Percentiles rank a stretch among this genome's conserved stretches.
Conservation (phyloP, 2,329 filamentous ascomycete genomes). For the Didymella lethalis region DNA sequence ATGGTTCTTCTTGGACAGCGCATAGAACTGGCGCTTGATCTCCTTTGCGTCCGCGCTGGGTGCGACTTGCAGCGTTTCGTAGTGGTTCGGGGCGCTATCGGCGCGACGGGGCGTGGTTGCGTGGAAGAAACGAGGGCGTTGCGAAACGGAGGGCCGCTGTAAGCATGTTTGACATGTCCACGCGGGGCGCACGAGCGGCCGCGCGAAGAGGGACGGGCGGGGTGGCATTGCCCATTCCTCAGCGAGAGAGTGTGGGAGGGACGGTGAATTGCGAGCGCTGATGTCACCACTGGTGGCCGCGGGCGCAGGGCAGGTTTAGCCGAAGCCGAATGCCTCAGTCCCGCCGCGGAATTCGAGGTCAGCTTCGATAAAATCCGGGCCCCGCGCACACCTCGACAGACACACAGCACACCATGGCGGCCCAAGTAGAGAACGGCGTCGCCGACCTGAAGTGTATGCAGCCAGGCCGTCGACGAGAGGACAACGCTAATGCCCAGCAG, state of each 20-base stretch:
- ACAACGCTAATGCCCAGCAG: constrained; percentile 31
- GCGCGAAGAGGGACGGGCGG: constrained; percentile 28
- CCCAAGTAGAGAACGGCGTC: constrained; percentile 48
- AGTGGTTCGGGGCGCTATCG: constrained; percentile 68
- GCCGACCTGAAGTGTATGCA: constrained; percentile 50
- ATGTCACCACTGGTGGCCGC: constrained; percentile 37
- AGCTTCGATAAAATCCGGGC: constrained; percentile 12
- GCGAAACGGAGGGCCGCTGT: constrained; percentile 1
- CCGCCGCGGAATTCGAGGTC: constrained; percentile 27
- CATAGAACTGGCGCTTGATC: constrained; percentile 94
- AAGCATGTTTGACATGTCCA: constrained; percentile 34
- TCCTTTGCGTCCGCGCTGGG: constrained; percentile 74
- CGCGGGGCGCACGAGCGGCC: constrained; percentile 22
- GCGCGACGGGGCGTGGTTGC: constrained; percentile 50
- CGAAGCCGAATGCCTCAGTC: constrained; percentile 8
- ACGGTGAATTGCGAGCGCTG: constrained; percentile 9
- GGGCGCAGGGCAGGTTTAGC: constrained; percentile 22
- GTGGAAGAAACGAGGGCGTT: constrained; percentile 53
- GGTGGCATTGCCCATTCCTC: constrained; percentile 41
- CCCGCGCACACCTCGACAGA: constrained; percentile 9
- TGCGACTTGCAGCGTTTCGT: constrained; percentile 79
- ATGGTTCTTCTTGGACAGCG: constrained; percentile 89
- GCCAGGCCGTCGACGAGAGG: background rate
- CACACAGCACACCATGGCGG: constrained; percentile 46
- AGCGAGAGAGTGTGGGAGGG: constrained; percentile 2